Evolutionary conservation across 2,329 filamentous ascomycete species (phyloP).

Genomic region (Penicillium sp.): DNA sequence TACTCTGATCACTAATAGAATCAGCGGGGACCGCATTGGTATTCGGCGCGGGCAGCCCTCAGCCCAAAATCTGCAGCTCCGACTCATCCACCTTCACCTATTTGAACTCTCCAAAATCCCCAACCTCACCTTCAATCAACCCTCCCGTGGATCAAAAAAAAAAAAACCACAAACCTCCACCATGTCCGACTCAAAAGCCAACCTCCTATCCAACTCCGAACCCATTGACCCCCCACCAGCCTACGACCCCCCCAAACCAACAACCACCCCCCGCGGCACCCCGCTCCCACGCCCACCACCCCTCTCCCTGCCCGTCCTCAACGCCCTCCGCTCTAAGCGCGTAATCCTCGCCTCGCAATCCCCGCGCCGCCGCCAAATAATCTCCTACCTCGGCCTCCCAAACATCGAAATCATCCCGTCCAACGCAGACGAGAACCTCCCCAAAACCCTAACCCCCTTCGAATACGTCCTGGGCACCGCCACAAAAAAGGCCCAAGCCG

Average conservation of each 20-base stretch:
- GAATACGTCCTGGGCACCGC: conserved; percentile 93
- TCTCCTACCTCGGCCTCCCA: conserved; percentile 75
- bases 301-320: conserved; percentile 77
- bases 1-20: background rate
- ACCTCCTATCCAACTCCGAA: conserved; percentile 26
- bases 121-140: conserved; percentile 1
- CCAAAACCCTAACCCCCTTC: conserved; percentile 76
- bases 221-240: conserved; percentile 36
- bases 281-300: conserved; percentile 52
- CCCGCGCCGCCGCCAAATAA: conserved; percentile 77
- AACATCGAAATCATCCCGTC: conserved; percentile 85
- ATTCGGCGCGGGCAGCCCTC: background rate
- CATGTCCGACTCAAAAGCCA: conserved; percentile 36
- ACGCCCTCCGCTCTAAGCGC: conserved; percentile 72
- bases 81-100: background rate
- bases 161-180: background rate
- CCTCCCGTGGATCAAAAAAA: background rate
- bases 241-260: conserved; percentile 32
- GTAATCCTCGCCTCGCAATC: conserved; percentile 90
- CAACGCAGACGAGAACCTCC: conserved; percentile 78
- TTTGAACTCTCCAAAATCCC: background rate
- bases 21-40: background rate
- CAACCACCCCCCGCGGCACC: conserved; percentile 20
- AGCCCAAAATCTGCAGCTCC: background rate
- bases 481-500: conserved; percentile 75